Evolutionary conservation across 495 filamentous ascomycete species (phyloP), one percentile per base, ranked within the genome.

Genomic region (Penicillium ochrochloron): DNA sequence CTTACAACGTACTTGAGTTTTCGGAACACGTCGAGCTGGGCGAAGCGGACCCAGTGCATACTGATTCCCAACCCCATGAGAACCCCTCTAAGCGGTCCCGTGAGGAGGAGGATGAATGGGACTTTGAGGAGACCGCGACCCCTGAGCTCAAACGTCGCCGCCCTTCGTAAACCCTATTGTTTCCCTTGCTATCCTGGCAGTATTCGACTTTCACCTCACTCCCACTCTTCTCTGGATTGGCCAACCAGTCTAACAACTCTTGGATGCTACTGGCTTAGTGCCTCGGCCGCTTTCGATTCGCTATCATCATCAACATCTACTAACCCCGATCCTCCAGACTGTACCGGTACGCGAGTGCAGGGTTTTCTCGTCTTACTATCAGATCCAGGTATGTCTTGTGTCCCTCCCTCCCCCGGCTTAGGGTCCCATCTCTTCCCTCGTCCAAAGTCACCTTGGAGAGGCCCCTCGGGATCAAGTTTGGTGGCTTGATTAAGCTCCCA

Each of bases 61-160:
- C 64, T 66, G 70, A 73, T 37, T 62, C 68, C 44, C 61, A 67
- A 46, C 25, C 62, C 21, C 55, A 51, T 59, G 62, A 67, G 14
- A 71, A 62, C 25, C 29, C 55, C 17, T 72, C 73, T 50, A 75
- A 76, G 64, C 69, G 73, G 31, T 66, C 73, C n/a, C 74, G 71
- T 52, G 73, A 67, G n/a, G 64, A 70, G 29, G 74, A 75, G 51
- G 71, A 75, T n/a, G 73, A 75, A 33, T 67, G 68, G 65, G 74
- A 75, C 17, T 48, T 68, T 27, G 63, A 50, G 37, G 64, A 69
- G 41, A 52, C 67, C 19, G 63, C 66, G 4, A 53, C 64, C 10
- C 68, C 67, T 33, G 74, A 75, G 31, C 44, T 60, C 59, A 76
- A 76, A 50, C 73, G 73, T 57, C 70, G 64, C 27, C 74, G 74